These are phyloP conservation scores for Tolypocladium nubicola DNA, from an alignment of 2,329 filamentous ascomycete species.

Conservation along the genomic window DNA sequence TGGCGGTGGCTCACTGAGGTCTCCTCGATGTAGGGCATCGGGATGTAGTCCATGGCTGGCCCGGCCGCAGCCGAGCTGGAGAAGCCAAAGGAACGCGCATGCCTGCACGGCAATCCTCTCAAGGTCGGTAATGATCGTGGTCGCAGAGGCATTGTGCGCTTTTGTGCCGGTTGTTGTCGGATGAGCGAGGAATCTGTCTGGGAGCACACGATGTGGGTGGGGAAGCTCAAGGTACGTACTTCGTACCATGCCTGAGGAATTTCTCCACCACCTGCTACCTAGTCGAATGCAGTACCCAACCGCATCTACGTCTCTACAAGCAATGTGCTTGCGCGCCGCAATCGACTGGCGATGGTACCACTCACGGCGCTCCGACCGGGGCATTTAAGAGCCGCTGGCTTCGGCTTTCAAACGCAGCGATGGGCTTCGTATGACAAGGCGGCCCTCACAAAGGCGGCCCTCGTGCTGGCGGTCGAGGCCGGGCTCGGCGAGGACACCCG, in stretches of 20 bases:
- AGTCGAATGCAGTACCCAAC: not conserved
- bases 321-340: slow-evolving; percentile 9
- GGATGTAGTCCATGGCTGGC: slow-evolving; percentile 31
- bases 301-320: not conserved
- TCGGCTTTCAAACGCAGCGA: slow-evolving; percentile 11
- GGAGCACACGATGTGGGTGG: not conserved
- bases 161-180: not conserved
- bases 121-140: slow-evolving; percentile 19
- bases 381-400: slow-evolving; percentile 2
- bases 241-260: too few species aligned
- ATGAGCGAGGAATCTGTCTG: not conserved
- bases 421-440: slow-evolving; percentile 21
- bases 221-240: not conserved
- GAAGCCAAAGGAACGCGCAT: slow-evolving; percentile 33
- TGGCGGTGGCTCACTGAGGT: slow-evolving; percentile 22
- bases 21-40: slow-evolving; percentile 47
- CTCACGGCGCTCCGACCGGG: slow-evolving; percentile 10
- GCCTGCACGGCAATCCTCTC: slow-evolving; percentile 20
- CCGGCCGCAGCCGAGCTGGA: slow-evolving; percentile 18
- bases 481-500: slow-evolving; percentile 19
- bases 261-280: too few species aligned
- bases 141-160: slow-evolving; percentile 17
- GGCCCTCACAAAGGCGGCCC: slow-evolving; percentile 15
- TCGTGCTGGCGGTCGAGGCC: slow-evolving; percentile 19
- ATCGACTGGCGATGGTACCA: slow-evolving; percentile 15